These are phyloP conservation scores for Nemania diffusa DNA, from an alignment of 2,329 filamentous ascomycete species.

Conservation along the genomic window DNA sequence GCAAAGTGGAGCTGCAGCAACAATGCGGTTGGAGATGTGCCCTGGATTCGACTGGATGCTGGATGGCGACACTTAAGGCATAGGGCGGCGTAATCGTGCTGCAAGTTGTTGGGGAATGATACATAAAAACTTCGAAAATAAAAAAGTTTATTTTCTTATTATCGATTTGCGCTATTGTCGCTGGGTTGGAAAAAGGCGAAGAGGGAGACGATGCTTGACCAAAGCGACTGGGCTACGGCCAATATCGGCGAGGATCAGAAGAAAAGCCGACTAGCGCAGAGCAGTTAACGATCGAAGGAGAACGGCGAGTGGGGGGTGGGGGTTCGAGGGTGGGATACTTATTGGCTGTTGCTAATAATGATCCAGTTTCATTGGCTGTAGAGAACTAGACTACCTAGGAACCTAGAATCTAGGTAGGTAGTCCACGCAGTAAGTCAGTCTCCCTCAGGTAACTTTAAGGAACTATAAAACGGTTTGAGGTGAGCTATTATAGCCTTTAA, in stretches of 20 bases:
- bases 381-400: background rate
- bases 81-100: background rate
- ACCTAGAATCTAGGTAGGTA: background rate
- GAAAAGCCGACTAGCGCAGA: constrained; percentile 13
- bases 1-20: constrained; percentile 23
- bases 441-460: background rate
- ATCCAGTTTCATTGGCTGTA: constrained; percentile 10
- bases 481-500: background rate
- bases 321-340: constrained; percentile 17
- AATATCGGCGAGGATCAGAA: constrained; percentile 28
- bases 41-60: constrained; percentile 3
- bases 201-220: constrained; percentile 17
- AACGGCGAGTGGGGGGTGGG: constrained; percentile 28
- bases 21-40: constrained; percentile 5
- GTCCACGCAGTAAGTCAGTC: background rate
- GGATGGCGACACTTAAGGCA: background rate
- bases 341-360: constrained; percentile 14
- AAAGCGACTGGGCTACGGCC: constrained; percentile 28
- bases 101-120: background rate
- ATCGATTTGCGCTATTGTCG: constrained; percentile 15
- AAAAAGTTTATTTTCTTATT: background rate
- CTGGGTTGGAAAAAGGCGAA: background rate
- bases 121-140: background rate
- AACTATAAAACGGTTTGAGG: background rate
- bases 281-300: background rate